A percentile compares a stretch with the other conserved stretches of the same genome.
These are phyloP conservation scores for Corrigiola litoralis DNA, from an alignment of 179 eudicot genomes.

Conservation along the genomic window DNA sequence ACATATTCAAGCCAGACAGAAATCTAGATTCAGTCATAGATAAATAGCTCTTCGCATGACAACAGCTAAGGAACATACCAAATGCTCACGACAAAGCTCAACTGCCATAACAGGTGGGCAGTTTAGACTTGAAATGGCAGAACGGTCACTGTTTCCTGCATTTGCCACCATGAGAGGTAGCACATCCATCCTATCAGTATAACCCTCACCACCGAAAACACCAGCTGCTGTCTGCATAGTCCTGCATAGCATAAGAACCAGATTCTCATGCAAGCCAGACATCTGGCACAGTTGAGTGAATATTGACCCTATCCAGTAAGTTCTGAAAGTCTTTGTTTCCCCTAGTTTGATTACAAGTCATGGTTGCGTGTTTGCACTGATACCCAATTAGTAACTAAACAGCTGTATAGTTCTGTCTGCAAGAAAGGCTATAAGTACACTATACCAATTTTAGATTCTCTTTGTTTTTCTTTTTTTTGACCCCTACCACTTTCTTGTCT, in stretches of 20 bases:
- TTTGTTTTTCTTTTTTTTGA: too few species aligned
- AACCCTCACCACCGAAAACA: slow-evolving; percentile 90
- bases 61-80: slow-evolving; percentile 40
- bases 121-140: slow-evolving; percentile 90
- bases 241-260: slow-evolving; percentile 32
- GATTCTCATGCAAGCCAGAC: slow-evolving; percentile 6
- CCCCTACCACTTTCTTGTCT: too few species aligned
- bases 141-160: slow-evolving; percentile 72
- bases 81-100: slow-evolving; percentile 91
- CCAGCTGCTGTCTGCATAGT: slow-evolving; percentile 98
- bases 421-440: too few species aligned
- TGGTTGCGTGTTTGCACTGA: not conserved
- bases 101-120: slow-evolving; percentile 77
- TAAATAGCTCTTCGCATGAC: not conserved
- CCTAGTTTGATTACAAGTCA: not conserved
- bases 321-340: not conserved
- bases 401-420: too few species aligned
- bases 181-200: slow-evolving; percentile 54
- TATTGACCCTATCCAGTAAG: not conserved
- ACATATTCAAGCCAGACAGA: not conserved
- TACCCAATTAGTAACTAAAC: too few species aligned
- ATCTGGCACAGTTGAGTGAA: not conserved
- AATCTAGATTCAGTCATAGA: not conserved
- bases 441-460: too few species aligned
- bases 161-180: slow-evolving; percentile 84